phyloP scores from a whole-genome alignment of 768 basidiomycete genomes.

The Epithele typhae region DNA sequence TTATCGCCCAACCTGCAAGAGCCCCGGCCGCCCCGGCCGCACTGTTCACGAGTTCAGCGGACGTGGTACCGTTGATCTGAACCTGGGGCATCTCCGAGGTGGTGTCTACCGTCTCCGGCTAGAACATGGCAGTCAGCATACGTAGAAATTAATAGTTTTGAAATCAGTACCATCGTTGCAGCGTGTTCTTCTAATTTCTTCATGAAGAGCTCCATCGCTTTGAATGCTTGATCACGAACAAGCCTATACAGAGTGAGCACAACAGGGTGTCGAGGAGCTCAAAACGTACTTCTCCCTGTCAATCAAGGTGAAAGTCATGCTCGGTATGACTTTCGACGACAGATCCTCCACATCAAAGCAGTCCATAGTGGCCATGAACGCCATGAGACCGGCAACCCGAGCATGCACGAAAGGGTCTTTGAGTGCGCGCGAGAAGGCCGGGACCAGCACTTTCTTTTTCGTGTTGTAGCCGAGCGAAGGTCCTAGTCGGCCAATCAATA shows the following conservation, averaged over 20 bases:
- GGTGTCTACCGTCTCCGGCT: constrained; percentile 53
- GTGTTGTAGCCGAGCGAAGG: constrained; percentile 83
- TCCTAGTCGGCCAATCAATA: constrained; percentile 88
- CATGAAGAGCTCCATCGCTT: constrained; percentile 83
- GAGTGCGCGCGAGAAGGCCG: constrained; percentile 85
- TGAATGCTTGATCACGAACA: constrained; percentile 96
- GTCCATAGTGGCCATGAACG: constrained; percentile 91
- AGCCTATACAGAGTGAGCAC: constrained; percentile 42
- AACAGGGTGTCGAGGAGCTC: background rate
- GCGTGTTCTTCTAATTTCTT: constrained; percentile 79
- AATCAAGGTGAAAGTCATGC: constrained; percentile 71
- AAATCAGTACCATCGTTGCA: constrained; percentile 60
- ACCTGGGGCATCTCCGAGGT: constrained; percentile 19
- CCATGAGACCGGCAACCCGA: constrained; percentile 91
- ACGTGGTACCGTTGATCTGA: constrained; percentile 17
- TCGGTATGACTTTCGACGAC: constrained; percentile 86
- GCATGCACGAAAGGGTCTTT: constrained; percentile 93
- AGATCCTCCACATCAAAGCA: constrained; percentile 87
- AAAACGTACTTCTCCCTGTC: constrained; percentile 86
- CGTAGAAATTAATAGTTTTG: too few relatives aligned
- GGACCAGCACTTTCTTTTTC: constrained; percentile 93
- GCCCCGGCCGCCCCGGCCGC: constrained; percentile 91
- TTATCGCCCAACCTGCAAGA: constrained; percentile 95
- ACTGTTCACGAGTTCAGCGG: constrained; percentile 65
- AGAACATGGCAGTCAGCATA: too few relatives aligned